phyloP scores from a whole-genome alignment of 1,284 basidiomycete species.

The Sporisorium graminicola region DNA sequence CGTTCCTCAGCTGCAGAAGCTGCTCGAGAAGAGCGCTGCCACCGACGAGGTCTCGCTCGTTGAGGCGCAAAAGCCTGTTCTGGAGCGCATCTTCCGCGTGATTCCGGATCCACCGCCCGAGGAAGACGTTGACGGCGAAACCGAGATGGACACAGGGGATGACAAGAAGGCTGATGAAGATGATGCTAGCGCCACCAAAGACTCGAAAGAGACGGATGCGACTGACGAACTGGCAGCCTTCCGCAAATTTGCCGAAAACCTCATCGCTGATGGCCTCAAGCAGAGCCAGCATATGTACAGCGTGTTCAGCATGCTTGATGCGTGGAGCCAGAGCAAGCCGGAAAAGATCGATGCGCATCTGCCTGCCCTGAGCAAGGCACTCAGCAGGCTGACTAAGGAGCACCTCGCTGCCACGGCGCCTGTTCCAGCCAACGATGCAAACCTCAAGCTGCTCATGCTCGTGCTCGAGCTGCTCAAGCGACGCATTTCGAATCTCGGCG shows the following conservation, averaged over 20 bases:
- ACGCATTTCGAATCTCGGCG: conserved; percentile 73
- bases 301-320: conserved; percentile 86
- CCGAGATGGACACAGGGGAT: conserved; percentile 74
- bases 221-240: conserved; percentile 78
- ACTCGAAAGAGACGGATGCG: conserved; percentile 30
- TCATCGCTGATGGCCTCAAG: conserved; percentile 85
- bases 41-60: conserved; percentile 56
- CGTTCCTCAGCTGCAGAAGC: conserved; percentile 83
- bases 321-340: conserved; percentile 85
- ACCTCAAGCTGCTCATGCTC: conserved; percentile 72
- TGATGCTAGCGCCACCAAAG: conserved; percentile 24
- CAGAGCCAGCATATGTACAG: conserved; percentile 81
- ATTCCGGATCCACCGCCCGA: conserved; percentile 74
- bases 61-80: conserved; percentile 73
- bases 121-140: conserved; percentile 57
- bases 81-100: conserved; percentile 86
- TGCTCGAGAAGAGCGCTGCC: conserved; percentile 74
- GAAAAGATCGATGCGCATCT: conserved; percentile 86
- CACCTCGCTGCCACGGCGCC: conserved; percentile 76
- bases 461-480: conserved; percentile 73
- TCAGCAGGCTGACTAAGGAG: conserved; percentile 88
- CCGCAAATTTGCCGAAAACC: conserved; percentile 80
- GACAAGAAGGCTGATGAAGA: conserved; percentile 78
- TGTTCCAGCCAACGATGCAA: conserved; percentile 55
- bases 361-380: conserved; percentile 82